Conservation (phyloP, 805 yeast genomes). For the Jamesozyma lodderae region DNA sequence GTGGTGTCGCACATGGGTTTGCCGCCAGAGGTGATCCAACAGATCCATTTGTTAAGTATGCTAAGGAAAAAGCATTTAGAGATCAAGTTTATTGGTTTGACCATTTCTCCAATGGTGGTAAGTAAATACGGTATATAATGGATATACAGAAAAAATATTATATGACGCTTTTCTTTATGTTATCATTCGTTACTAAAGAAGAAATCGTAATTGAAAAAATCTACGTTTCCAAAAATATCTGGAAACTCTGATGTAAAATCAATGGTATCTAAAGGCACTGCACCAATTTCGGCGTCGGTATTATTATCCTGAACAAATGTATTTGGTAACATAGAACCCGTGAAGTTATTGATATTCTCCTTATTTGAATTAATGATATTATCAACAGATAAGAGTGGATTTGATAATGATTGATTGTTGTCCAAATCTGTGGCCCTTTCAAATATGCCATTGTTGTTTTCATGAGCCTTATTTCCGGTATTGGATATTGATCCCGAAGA, state of each 20-base stretch:
- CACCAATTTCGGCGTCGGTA: not conserved
- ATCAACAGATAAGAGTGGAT: not conserved
- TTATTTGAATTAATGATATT: not conserved
- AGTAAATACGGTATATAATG: not conserved
- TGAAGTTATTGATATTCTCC: too few relatives aligned
- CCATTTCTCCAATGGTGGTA: constrained; percentile 8
- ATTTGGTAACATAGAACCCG: too few relatives aligned
- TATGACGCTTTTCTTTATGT: not conserved
- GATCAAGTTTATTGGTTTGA: constrained; percentile 32
- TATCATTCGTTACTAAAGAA: constrained; percentile 6
- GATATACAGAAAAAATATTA: not conserved
- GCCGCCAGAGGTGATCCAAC: constrained; percentile 67
- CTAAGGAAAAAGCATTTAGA: constrained; percentile 53
- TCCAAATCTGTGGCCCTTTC: not conserved
- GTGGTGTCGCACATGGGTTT: constrained; percentile 68
- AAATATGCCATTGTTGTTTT: too few relatives aligned
- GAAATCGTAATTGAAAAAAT: constrained; percentile 18
- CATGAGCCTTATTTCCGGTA: too few relatives aligned
- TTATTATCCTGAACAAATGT: too few relatives aligned
- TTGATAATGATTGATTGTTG: not conserved
- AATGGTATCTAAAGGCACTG: not conserved
- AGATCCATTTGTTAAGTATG: constrained; percentile 46
- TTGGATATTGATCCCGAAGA: not conserved
- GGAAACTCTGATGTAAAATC: constrained; percentile 7
- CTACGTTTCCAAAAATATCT: constrained; percentile 20